phyloP scores from a whole-genome alignment of 257 asterid species.

The Fraxinus americana region DNA sequence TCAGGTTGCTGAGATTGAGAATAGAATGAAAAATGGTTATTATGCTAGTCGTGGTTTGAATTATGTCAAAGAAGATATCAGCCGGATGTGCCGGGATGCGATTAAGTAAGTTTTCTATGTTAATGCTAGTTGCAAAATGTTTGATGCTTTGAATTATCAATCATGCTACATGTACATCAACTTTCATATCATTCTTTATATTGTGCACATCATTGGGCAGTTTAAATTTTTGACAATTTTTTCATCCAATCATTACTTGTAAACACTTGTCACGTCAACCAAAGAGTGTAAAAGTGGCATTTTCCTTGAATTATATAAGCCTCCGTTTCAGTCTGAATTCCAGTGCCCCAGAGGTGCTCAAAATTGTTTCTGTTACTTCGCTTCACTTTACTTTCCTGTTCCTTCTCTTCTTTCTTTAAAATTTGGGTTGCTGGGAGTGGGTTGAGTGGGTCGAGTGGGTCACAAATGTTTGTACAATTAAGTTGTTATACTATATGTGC shows the following conservation, averaged over 20 bases:
- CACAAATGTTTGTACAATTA: background rate
- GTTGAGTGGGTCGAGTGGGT: background rate
- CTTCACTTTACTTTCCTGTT: background rate
- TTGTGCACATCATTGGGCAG: too few relatives aligned
- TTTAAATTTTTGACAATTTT: too few relatives aligned
- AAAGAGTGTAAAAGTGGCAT: too few relatives aligned
- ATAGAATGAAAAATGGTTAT: slow-evolving; percentile 80
- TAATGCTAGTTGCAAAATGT: slow-evolving; percentile 10
- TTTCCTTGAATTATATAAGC: background rate
- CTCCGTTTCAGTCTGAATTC: background rate
- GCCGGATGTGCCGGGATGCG: slow-evolving; percentile 91
- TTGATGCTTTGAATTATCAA: background rate
- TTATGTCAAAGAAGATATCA: slow-evolving; percentile 82
- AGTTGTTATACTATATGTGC: background rate
- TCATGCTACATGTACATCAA: too few relatives aligned
- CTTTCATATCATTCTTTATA: too few relatives aligned
- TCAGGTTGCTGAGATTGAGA: slow-evolving; percentile 84
- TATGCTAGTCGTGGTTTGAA: slow-evolving; percentile 82
- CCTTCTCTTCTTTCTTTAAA: background rate
- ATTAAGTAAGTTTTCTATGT: slow-evolving; percentile 67
- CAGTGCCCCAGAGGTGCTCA: background rate
- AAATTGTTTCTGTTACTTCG: background rate
- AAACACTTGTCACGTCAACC: too few relatives aligned
- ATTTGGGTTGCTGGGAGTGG: background rate
- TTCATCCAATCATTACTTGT: too few relatives aligned